These are phyloP conservation scores for Geosmithia flava DNA, from an alignment of 2,329 filamentous ascomycete genomes.

Conservation along the genomic window DNA sequence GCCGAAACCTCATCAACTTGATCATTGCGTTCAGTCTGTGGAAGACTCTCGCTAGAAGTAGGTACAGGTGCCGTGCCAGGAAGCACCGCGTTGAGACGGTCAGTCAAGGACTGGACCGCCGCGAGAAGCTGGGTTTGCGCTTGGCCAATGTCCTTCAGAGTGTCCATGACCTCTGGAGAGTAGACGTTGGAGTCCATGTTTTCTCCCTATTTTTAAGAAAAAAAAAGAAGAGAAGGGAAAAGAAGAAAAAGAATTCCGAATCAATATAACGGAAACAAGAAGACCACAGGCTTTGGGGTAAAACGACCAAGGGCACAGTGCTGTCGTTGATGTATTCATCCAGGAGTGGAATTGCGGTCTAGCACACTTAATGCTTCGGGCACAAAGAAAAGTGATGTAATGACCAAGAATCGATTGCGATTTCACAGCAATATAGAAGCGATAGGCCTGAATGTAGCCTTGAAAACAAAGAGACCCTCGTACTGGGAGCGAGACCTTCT, in stretches of 20 bases:
- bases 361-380: neutral
- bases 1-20: neutral
- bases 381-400: neutral
- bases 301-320: neutral
- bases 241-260: too few relatives aligned
- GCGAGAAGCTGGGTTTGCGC: conserved; percentile 26
- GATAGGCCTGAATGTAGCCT: neutral
- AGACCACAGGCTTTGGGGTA: neutral
- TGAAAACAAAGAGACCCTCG: neutral
- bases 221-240: too few relatives aligned
- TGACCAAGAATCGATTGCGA: neutral
- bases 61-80: neutral
- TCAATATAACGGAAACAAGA: too few relatives aligned
- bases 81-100: conserved; percentile 9
- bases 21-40: neutral
- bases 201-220: neutral
- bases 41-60: neutral
- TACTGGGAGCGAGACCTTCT: neutral
- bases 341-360: neutral
- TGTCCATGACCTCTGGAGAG: conserved; percentile 9
- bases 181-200: conserved; percentile 1
- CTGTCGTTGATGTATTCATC: neutral
- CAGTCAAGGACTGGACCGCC: conserved; percentile 25
- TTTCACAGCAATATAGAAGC: neutral
- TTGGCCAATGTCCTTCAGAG: conserved; percentile 27